phyloP scores from a whole-genome alignment of 2,329 filamentous ascomycete genomes.

The Purpureocillium takamizusanense region DNA sequence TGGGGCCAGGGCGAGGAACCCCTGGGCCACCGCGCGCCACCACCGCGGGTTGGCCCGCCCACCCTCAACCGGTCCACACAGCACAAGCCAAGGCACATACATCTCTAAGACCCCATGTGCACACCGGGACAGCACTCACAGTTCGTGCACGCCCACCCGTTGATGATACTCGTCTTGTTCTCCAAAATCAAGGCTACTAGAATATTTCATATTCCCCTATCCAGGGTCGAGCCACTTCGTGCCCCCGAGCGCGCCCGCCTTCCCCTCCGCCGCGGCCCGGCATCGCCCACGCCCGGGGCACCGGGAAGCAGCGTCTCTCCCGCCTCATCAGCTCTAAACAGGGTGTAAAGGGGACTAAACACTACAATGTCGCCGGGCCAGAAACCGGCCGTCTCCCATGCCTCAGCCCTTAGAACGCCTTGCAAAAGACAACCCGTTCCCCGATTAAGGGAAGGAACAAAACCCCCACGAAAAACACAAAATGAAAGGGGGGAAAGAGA shows the following conservation, averaged over 20 bases:
- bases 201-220: slow-evolving; percentile 4
- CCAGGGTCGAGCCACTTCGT: neutral
- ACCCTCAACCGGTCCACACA: no score
- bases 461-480: slow-evolving; percentile 2
- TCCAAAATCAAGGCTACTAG: slow-evolving; percentile 3
- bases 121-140: no score
- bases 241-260: no score
- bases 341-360: slow-evolving; percentile 13
- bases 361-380: slow-evolving; percentile 10
- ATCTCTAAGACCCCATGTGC: no score
- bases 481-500: slow-evolving; percentile 11
- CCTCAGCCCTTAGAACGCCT: slow-evolving; percentile 20
- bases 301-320: no score
- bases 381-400: slow-evolving; percentile 12
- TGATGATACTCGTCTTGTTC: slow-evolving; percentile 9
- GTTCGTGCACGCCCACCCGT: no score
- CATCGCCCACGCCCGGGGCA: no score
- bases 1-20: neutral
- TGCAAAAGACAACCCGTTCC: slow-evolving; percentile 20
- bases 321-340: slow-evolving; percentile 17
- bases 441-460: slow-evolving; percentile 4
- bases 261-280: no score
- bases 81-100: no score
- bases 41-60: neutral
- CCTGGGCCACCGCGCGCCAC: neutral